A percentile compares a stretch with the other conserved stretches of the same genome.
Evolutionary conservation across 352 stramenopile species (phyloP).

Genomic region (Plasmopara halstedii): DNA sequence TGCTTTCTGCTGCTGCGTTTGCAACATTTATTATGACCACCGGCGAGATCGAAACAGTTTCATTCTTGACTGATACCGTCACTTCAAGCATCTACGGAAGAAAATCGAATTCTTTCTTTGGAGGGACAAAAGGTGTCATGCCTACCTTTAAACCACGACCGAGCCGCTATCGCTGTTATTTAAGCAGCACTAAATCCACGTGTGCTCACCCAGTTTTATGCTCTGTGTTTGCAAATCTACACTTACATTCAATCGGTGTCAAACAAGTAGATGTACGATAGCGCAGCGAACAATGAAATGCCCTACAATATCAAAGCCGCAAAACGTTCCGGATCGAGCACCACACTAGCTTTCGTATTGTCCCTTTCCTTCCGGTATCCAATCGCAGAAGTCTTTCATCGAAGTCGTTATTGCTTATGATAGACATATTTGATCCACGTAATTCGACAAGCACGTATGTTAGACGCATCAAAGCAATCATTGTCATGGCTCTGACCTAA

Average conservation of each 20-base stretch:
- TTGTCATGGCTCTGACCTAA: background rate
- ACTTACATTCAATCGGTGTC: background rate
- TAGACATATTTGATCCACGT: slow-evolving; percentile 1
- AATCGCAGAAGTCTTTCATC: background rate
- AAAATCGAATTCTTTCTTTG: slow-evolving; percentile 6
- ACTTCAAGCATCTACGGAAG: slow-evolving; percentile 21
- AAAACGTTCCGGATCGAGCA: background rate
- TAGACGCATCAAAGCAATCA: background rate
- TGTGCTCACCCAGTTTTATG: slow-evolving; percentile 23
- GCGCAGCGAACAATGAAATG: background rate
- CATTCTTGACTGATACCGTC: slow-evolving; percentile 4
- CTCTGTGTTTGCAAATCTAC: slow-evolving; percentile 9
- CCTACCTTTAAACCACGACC: no score
- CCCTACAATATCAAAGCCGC: background rate
- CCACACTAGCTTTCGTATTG: background rate
- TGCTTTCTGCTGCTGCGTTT: slow-evolving; percentile 5
- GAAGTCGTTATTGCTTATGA: background rate
- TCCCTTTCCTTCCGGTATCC: slow-evolving; percentile 4
- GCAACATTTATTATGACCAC: slow-evolving; percentile 6
- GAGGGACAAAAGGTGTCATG: slow-evolving; percentile 29
- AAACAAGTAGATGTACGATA: background rate
- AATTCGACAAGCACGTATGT: background rate
- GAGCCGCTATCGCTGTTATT: slow-evolving; percentile 28
- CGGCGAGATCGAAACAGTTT: slow-evolving; percentile 6
- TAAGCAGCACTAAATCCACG: slow-evolving; percentile 22